Evolutionary conservation across 1,284 basidiomycete genomes (phyloP), one percentile per base, ranked within the genome.

Genomic region (Pseudozyma tsukubaensis): DNA sequence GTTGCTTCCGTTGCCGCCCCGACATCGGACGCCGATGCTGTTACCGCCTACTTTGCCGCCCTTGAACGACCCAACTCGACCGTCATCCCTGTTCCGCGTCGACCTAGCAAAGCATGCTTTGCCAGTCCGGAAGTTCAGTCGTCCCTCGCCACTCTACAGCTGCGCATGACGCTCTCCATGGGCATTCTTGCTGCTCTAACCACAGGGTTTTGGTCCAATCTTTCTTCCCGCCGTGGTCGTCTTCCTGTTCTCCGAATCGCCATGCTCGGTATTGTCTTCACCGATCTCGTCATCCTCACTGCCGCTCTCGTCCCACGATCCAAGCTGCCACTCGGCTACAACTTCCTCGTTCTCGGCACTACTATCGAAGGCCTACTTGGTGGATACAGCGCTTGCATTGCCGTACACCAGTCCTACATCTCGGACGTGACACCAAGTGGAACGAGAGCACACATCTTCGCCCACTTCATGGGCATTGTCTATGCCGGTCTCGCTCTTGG

Each of bases 121-220:
- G 50, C 57, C 16, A 68, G 54, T n/a, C 76, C 78, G 9, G 68
- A 70, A 18, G 78, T 80, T 1, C 72, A 74, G 44, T 67, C 74
- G 2, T 59, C 63, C 11, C 59, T 72, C 11, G 76, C 82, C 6
- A 61, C 71, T 6, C 51, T 83, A 13, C 72, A 77, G 62, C 71
- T 84, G 1, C 40, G 66, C 12, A 89, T 93, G 81, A 92, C 90
- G 0, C 89, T 91, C 7, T 90, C 88, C 6, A 91, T 91, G 88
- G 94, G 94, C n/a, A 78, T 90, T 6, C 87, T 95, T 4, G 91
- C 91, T 4, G 93, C 92, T 0, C 84, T 94, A 36, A 94, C 92
- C 1, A 93, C 93, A 0, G 92, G 92, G 10, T 93, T 90, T 88
- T 97, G 94, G 94, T 92, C 92, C 39, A 89, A 89, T 63, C 91